A percentile compares a stretch with the other conserved stretches of the same genome.
phyloP scores from a whole-genome alignment of 257 asterid species.

The Jacaranda mimosifolia region DNA sequence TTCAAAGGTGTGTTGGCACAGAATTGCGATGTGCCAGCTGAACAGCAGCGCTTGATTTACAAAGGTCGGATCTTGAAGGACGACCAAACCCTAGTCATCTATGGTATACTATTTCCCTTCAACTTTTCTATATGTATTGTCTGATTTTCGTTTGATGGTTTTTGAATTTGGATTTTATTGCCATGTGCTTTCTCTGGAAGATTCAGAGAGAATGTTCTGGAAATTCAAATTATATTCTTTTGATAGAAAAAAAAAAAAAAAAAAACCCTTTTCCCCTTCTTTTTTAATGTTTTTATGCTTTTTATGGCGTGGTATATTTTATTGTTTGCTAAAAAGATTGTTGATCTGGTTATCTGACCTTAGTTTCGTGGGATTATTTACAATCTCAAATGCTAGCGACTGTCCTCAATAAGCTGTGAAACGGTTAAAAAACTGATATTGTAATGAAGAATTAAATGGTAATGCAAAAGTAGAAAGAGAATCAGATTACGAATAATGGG shows the following conservation, averaged over 20 bases:
- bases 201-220: neutral
- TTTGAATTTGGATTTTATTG: neutral
- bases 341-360: constrained; percentile 21
- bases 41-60: constrained; percentile 67
- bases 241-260: neutral
- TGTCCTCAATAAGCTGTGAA: neutral
- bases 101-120: constrained; percentile 47
- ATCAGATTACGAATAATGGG: neutral
- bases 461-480: neutral
- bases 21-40: constrained; percentile 62
- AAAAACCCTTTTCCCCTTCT: too few species aligned
- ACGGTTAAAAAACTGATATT: neutral
- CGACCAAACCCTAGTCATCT: constrained; percentile 65
- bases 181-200: neutral
- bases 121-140: neutral
- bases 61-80: constrained; percentile 74
- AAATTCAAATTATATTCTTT: neutral
- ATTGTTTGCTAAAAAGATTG: neutral
- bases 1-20: constrained; percentile 55
- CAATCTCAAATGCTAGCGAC: neutral
- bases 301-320: neutral
- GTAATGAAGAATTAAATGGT: neutral
- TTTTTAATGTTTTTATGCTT: constrained; percentile 4
- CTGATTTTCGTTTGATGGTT: neutral
- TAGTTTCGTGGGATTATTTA: neutral